These are phyloP conservation scores for Beauveria pseudobassiana DNA, from an alignment of 2,329 filamentous ascomycete genomes.

Conservation along the genomic window DNA sequence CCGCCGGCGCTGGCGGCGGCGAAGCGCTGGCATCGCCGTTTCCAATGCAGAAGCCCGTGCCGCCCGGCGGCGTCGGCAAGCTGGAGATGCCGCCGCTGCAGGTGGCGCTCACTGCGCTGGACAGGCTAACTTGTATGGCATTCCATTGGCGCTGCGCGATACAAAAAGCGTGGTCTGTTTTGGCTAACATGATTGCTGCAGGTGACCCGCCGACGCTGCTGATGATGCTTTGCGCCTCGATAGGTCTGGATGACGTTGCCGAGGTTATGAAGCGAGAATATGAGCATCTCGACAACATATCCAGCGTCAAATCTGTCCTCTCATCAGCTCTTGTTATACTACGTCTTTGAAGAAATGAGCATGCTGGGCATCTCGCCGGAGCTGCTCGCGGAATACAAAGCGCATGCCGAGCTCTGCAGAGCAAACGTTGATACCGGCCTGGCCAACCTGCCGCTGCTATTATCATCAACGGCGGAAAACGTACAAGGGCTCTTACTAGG, in stretches of 20 bases:
- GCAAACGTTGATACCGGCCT: conserved; percentile 43
- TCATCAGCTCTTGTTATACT: conserved; percentile 42
- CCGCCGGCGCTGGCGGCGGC: neutral
- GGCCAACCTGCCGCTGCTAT: conserved; percentile 45
- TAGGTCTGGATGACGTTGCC: conserved; percentile 41
- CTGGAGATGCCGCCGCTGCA: conserved; percentile 46
- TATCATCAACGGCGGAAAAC: conserved; percentile 46
- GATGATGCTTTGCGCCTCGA: conserved; percentile 40
- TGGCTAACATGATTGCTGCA: conserved; percentile 16
- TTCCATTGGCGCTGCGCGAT: neutral
- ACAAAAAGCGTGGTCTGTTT: neutral
- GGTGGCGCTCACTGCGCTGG: conserved; percentile 40
- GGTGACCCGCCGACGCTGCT: conserved; percentile 41
- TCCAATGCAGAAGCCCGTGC: conserved; percentile 36
- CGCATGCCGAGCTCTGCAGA: conserved; percentile 33
- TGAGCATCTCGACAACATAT: conserved; percentile 43
- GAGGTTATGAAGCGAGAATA: conserved; percentile 42
- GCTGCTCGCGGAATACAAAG: conserved; percentile 28
- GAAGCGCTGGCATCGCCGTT: conserved; percentile 33
- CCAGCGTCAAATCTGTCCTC: conserved; percentile 41
- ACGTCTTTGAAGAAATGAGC: conserved; percentile 40
- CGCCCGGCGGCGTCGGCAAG: conserved; percentile 38
- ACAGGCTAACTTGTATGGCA: conserved; percentile 37
- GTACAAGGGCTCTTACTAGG: conserved; percentile 51
- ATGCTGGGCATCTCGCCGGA: conserved; percentile 26